Evolutionary conservation across 148 eudicot species (phyloP).

Genomic region (Pouteria glomerata): DNA sequence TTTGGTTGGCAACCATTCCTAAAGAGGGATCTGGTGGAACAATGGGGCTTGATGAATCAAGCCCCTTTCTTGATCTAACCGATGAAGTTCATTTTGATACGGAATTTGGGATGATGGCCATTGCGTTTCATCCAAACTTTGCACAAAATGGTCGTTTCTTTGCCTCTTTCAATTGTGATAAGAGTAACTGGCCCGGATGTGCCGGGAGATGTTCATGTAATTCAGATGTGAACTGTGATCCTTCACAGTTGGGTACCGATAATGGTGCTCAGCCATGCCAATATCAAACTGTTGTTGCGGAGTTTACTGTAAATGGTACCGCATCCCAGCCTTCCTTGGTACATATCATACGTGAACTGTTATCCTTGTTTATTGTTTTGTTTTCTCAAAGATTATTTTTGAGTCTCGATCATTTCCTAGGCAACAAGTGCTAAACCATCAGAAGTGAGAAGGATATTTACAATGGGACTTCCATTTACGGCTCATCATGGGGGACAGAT

Average conservation of each 20-base stretch:
- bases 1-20: constrained; percentile 70
- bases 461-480: constrained; percentile 87
- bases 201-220: constrained; percentile 82
- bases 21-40: constrained; percentile 44
- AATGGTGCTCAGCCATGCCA: constrained; percentile 75
- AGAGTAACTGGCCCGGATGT: constrained; percentile 59
- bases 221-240: constrained; percentile 78
- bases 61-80: constrained; percentile 69
- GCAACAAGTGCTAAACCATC: constrained; percentile 53
- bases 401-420: constrained; percentile 22
- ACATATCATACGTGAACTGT: constrained; percentile 11
- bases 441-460: constrained; percentile 82
- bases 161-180: constrained; percentile 83
- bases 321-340: constrained; percentile 49
- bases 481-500: constrained; percentile 83
- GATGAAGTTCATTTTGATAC: constrained; percentile 66
- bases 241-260: constrained; percentile 52
- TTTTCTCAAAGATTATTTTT: neutral
- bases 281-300: constrained; percentile 67
- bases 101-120: constrained; percentile 65
- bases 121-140: constrained; percentile 77
- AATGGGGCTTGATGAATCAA: constrained; percentile 58
- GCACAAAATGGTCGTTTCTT: constrained; percentile 71
- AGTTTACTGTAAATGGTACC: constrained; percentile 57
- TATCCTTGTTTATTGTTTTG: neutral